phyloP scores from a whole-genome alignment of 768 basidiomycete genomes.

The Cystobasidium ongulense region DNA sequence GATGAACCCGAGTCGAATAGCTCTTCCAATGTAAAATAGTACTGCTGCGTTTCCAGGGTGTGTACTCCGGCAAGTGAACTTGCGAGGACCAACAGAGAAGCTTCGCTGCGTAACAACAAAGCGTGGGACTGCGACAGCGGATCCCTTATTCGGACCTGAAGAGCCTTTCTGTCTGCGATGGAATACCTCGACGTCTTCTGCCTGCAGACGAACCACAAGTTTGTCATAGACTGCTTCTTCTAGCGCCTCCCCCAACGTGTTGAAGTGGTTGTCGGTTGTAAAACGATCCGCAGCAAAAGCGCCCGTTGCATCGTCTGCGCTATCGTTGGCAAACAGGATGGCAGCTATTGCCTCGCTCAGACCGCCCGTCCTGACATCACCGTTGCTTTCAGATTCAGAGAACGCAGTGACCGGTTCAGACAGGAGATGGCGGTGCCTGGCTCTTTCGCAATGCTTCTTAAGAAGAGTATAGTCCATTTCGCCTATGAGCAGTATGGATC shows the following conservation, averaged over 20 bases:
- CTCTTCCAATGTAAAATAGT: background rate
- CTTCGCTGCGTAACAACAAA: slow-evolving; percentile 13
- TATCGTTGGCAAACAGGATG: background rate
- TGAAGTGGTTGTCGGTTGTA: slow-evolving; percentile 21
- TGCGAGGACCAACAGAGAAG: background rate
- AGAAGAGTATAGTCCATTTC: slow-evolving; percentile 12
- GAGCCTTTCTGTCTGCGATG: background rate
- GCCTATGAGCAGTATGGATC: background rate
- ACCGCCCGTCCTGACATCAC: background rate
- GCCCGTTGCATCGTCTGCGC: background rate
- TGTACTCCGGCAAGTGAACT: slow-evolving; percentile 7
- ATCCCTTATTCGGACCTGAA: background rate
- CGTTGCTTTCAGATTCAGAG: background rate
- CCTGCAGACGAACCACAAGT: slow-evolving; percentile 9
- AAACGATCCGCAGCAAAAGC: background rate
- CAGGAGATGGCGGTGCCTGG: background rate
- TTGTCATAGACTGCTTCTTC: background rate
- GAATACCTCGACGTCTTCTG: slow-evolving; percentile 3
- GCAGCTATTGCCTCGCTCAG: background rate
- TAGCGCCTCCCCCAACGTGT: slow-evolving; percentile 14
- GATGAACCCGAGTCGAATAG: slow-evolving; percentile 5
- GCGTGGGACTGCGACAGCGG: background rate
- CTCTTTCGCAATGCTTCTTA: slow-evolving; percentile 3
- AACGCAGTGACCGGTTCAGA: background rate
- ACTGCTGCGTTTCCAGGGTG: slow-evolving; percentile 7